Base-by-base conservation (phyloP, 805 yeast species). In the Ogataea degrootiae region DNA sequence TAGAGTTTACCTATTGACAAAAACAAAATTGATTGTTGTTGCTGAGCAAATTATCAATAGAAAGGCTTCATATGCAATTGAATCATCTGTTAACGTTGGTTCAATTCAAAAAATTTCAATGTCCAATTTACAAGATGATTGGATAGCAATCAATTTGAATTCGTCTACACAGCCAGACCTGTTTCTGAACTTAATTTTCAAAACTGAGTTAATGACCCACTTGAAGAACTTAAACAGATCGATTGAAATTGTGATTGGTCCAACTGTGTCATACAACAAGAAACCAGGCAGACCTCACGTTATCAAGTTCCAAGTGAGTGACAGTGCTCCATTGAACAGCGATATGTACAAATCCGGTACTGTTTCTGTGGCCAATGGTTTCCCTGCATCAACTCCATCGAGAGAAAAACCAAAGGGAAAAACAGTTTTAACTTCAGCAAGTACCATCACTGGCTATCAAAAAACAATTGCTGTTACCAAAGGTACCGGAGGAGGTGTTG, bases 331-430 rank as follows among this genome's bases (percentile, higher is more conserved):
- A 11, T 59, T 57, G 11, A 63, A 77, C 53, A 74, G 86, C 39
- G 98, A 94, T 64, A 50, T 70, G 11, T 94, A 94, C 72, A 94
- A 94, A 70, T 88, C 97, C 4, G 87, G 96, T 52, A 80, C 87
- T 0, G 91, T 94, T 23, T 82, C 80, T 37, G 96, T 89, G 16
- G 79, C 82, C 41, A 77, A 77, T 40, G 99, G 99, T 15, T 73
- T 79, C 51, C 90, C 96, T 6, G 82, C 87, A 0, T 77, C 72
- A 49, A 77, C 94, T 12, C 70, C 62, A n/a, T 84, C 90, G 19
- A 83, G 81, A 34, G 80, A 82, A 58, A 80, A 85, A 56, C 98
- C 98, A 31, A 80, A 80, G 62, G 82, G 80, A n/a, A 63, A 60
- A 33, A 56, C 62, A 16, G 51, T 58, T 34, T 54, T 60, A 37